These are phyloP conservation scores for Karstenula rhodostoma DNA, from an alignment of 2,329 filamentous ascomycete genomes.

Conservation along the genomic window DNA sequence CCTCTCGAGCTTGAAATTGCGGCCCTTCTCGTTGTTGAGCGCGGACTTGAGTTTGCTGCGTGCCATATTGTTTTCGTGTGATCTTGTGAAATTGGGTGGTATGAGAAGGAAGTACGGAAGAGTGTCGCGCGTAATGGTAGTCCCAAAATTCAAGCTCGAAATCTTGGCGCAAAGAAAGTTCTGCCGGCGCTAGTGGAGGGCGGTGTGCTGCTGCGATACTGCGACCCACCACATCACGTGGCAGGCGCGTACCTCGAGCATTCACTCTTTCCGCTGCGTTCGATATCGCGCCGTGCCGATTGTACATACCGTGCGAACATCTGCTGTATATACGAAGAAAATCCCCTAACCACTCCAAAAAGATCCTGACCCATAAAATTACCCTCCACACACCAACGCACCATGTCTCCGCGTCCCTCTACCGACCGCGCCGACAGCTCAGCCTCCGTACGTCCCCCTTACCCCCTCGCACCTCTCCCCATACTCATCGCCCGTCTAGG, in stretches of 20 bases:
- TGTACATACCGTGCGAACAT: neutral
- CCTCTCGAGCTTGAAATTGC: slow-evolving; percentile 78
- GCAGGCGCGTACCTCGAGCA: slow-evolving; percentile 9
- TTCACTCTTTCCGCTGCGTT: slow-evolving; percentile 1
- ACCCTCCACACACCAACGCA: neutral
- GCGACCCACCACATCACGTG: slow-evolving; percentile 39
- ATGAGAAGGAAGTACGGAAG: slow-evolving; percentile 15
- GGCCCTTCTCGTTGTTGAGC: slow-evolving; percentile 65
- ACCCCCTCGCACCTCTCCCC: slow-evolving; percentile 1
- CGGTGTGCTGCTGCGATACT: slow-evolving; percentile 29
- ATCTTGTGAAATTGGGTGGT: slow-evolving; percentile 24
- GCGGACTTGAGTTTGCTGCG: slow-evolving; percentile 65
- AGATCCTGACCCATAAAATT: neutral
- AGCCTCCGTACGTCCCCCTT: slow-evolving; percentile 23
- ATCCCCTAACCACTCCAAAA: neutral
- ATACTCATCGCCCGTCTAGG: slow-evolving; percentile 15
- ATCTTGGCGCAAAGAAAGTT: slow-evolving; percentile 46
- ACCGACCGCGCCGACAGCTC: slow-evolving; percentile 35
- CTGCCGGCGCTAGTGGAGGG: slow-evolving; percentile 29
- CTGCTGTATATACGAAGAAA: neutral
- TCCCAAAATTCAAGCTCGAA: slow-evolving; percentile 42
- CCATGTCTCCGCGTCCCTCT: slow-evolving; percentile 34
- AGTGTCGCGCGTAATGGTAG: slow-evolving; percentile 24
- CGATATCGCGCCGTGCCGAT: neutral
- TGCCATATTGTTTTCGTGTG: slow-evolving; percentile 57